Conservation (phyloP, 169 alveolate genomes). For the Plasmodium chabaudi region DNA sequence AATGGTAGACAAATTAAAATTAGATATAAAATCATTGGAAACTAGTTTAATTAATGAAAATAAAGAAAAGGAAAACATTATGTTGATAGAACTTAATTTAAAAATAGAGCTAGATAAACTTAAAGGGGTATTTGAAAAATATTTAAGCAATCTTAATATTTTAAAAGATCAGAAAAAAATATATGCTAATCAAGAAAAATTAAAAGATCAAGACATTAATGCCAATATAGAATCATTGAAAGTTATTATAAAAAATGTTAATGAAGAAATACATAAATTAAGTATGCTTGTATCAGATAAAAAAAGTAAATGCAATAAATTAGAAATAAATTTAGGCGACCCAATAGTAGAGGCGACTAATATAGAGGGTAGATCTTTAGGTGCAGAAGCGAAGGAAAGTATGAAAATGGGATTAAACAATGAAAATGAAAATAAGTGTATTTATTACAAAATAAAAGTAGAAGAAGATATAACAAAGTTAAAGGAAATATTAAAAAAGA, state of each 20-base stretch:
- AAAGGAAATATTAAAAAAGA: constrained; percentile 26
- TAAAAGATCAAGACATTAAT: constrained; percentile 53
- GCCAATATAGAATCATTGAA: constrained; percentile 61
- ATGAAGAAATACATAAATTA: constrained; percentile 68
- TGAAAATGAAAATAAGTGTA: constrained; percentile 14
- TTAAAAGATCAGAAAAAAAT: constrained; percentile 26
- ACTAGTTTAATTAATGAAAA: constrained; percentile 16
- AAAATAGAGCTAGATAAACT: constrained; percentile 64
- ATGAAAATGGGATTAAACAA: too few relatives aligned
- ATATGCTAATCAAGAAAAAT: constrained; percentile 30
- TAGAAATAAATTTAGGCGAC: constrained; percentile 46
- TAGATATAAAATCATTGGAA: constrained; percentile 70
- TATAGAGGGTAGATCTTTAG: background rate
- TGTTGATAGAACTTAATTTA: constrained; percentile 55
- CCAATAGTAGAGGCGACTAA: background rate
- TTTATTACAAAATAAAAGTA: constrained; percentile 53
- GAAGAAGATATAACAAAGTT: constrained; percentile 64
- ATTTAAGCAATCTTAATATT: constrained; percentile 50
- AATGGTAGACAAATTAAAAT: constrained; percentile 21
- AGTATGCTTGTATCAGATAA: constrained; percentile 36
- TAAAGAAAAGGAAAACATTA: constrained; percentile 72
- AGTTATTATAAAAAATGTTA: constrained; percentile 43
- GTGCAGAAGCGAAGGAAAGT: background rate
- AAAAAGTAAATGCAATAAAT: constrained; percentile 46
- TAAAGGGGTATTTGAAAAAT: constrained; percentile 30